Evolutionary conservation across 192 early-diverging fungal genomes (phyloP).

Genomic region (Globomyces pollinis-pini): DNA sequence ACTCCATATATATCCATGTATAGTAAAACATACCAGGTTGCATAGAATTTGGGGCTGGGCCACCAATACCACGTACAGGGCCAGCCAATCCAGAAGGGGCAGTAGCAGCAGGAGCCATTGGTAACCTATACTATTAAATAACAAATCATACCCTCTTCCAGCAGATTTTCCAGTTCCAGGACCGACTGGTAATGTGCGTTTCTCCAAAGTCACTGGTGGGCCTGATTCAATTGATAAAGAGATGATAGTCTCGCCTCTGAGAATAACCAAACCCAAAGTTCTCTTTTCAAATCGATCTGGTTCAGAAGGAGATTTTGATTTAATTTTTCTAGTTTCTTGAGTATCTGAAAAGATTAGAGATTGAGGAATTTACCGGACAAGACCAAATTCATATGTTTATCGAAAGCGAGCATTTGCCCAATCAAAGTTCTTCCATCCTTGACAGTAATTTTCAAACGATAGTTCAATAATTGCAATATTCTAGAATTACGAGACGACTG

Average conservation of each 20-base stretch:
- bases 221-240: constrained; percentile 84
- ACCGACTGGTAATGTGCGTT: constrained; percentile 11
- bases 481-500: constrained; percentile 32
- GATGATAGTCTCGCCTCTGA: constrained; percentile 89
- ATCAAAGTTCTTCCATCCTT: constrained; percentile 85
- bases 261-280: constrained; percentile 84
- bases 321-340: constrained; percentile 92
- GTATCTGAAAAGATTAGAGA: no score
- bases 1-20: constrained; percentile 59
- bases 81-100: constrained; percentile 53
- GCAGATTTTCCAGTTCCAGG: constrained; percentile 54
- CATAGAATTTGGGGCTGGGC: constrained; percentile 86
- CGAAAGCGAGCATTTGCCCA: constrained; percentile 98
- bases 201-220: constrained; percentile 60
- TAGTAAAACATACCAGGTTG: constrained; percentile 60
- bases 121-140: constrained; percentile 43
- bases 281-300: constrained; percentile 78
- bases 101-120: constrained; percentile 17
- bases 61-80: constrained; percentile 93
- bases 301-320: constrained; percentile 22
- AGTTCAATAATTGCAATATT: constrained; percentile 92
- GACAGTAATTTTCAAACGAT: constrained; percentile 85
- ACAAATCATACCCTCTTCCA: constrained; percentile 69
- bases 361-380: no score
- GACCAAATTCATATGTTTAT: constrained; percentile 99